Percentiles rank a stretch among this genome's conserved stretches.
phyloP scores from a whole-genome alignment of 306 rosid genomes.

The apple (Malus domestica) region ASM211411v1 NC_041800.1:9547001-9547500 shows the following conservation, averaged over 20 bases:
- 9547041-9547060: constrained; percentile 20
- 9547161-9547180: constrained; percentile 94
- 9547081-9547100: constrained; percentile 17
- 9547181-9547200: constrained; percentile 98
- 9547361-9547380: neutral
- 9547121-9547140: constrained; percentile 64
- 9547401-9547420: neutral
- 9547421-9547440: too few relatives aligned
- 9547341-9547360: neutral
- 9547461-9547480: too few relatives aligned
- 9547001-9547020: neutral
- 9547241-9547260: constrained; percentile 66
- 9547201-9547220: constrained; percentile 88
- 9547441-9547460: too few relatives aligned
- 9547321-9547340: neutral
- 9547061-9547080: constrained; percentile 5
- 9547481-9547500: too few relatives aligned
- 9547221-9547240: constrained; percentile 79
- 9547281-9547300: neutral
- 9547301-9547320: neutral
- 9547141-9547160: constrained; percentile 71
- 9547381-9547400: neutral
- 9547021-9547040: neutral
- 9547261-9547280: neutral
- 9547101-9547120: constrained; percentile 44